These are phyloP conservation scores for Sordaria brevicollis DNA, from an alignment of 495 filamentous ascomycete species.

Conservation along the genomic window DNA sequence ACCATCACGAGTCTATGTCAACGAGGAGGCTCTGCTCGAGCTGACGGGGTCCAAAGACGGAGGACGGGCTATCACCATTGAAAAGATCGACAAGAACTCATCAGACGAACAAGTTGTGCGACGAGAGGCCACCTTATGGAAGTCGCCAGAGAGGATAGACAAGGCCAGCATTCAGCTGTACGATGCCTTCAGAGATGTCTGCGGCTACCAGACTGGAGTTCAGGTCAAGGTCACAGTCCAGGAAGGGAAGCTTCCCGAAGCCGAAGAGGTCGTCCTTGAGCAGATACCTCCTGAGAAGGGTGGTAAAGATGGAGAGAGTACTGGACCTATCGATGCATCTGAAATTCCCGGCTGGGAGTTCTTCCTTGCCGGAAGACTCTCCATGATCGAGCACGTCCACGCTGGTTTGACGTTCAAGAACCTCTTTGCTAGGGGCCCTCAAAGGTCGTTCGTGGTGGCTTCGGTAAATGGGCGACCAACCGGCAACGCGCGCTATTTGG, in stretches of 20 bases:
- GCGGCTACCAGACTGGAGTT: slow-evolving; percentile 54
- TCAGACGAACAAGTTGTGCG: slow-evolving; percentile 7
- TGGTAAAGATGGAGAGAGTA: background rate
- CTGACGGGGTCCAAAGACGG: slow-evolving; percentile 43
- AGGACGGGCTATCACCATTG: slow-evolving; percentile 48
- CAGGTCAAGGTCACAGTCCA: slow-evolving; percentile 41
- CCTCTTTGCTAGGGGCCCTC: slow-evolving; percentile 30
- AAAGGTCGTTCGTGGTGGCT: slow-evolving; percentile 36
- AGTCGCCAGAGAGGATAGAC: slow-evolving; percentile 51
- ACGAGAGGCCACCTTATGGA: slow-evolving; percentile 56
- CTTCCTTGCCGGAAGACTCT: slow-evolving; percentile 18
- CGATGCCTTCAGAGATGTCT: slow-evolving; percentile 52
- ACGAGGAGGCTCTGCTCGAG: slow-evolving; percentile 49
- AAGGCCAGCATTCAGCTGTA: slow-evolving; percentile 55
- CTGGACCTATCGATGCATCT: slow-evolving; percentile 5
- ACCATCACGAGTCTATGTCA: slow-evolving; percentile 49
- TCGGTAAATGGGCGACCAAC: slow-evolving; percentile 32
- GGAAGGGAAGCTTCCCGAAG: slow-evolving; percentile 24
- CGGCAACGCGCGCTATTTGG: slow-evolving; percentile 28
- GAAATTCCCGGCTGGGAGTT: slow-evolving; percentile 22
- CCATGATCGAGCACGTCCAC: slow-evolving; percentile 36
- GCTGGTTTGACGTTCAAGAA: slow-evolving; percentile 40
- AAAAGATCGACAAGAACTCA: slow-evolving; percentile 25
- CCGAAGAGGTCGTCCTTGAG: slow-evolving; percentile 29
- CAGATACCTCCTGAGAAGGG: slow-evolving; percentile 5